Base-by-base conservation (phyloP, 129 eudicot species). In the Pseudognaphalium luteoalbum region DNA sequence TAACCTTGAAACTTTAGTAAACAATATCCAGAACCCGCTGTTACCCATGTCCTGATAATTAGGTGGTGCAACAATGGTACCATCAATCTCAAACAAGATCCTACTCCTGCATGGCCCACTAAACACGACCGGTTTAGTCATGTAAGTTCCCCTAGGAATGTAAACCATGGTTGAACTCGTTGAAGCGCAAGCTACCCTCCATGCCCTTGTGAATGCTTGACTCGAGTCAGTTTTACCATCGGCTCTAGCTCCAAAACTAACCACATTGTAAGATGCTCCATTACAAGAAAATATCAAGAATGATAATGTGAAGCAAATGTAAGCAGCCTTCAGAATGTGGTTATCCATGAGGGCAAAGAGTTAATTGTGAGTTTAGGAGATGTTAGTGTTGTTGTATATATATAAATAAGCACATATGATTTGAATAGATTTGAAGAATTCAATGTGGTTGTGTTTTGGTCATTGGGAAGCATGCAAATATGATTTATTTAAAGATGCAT, bases 1-100 rank as follows among this genome's bases (percentile, higher is more conserved):
- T 50, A 91, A 74, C 79, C 88, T 60, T 4, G 83, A 69, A 6
- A 88, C 83, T 59, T 83, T 64, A 19, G 72, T 20, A 60, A 91
- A 91, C 75, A 88, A 51, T 25, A 91, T 83, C 97, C 95, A 91
- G 33, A 81, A 85, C 6, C 88, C 90, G 0, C 92, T 79, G 66
- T 85, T 85, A 4, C 90, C 95, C 64, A 82, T 74, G 61, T 80
- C 81, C 29, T 81, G 57, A 76, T 86, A 86, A 78, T 88, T 83
- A 7, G 37, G 11, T 0, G 97, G 90, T 20, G 95, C 92, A 7
- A 91, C 85, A 5, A 91, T 75, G 4, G 88, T 87, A 7, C 97
- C 97, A 12, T 85, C 85, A 14, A 79, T 85, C 39, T 64, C 86
- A 9, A 91, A 80, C 6, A 51, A 29, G 29, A 88, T 79, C 33